phyloP scores from a whole-genome alignment of 2,329 filamentous ascomycete genomes.

The Pseudocercospora fuligena region DNA sequence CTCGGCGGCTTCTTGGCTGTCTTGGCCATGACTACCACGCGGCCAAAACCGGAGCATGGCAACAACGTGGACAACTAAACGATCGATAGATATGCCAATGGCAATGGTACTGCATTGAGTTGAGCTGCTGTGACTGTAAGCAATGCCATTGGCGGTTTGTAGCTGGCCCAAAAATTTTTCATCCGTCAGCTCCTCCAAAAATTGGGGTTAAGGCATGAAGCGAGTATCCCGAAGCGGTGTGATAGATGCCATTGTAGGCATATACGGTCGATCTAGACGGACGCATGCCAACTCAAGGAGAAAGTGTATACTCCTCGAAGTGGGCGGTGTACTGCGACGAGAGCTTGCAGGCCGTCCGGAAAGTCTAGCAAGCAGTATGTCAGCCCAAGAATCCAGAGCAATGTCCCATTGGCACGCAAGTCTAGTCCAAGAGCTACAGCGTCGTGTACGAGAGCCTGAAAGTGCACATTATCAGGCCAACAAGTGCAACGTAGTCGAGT shows the following conservation, averaged over 20 bases:
- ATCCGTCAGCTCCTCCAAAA: background rate
- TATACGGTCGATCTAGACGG: too few species aligned
- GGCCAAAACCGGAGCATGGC: constrained; percentile 1
- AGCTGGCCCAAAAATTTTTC: background rate
- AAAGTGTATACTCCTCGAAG: too few species aligned
- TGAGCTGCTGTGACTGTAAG: background rate
- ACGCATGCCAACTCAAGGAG: too few species aligned
- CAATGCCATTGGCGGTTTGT: background rate
- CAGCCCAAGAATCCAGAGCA: background rate
- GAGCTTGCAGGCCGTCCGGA: too few species aligned
- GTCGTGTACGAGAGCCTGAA: background rate
- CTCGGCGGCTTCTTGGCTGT: constrained; percentile 10
- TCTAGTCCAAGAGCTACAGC: background rate
- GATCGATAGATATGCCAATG: background rate
- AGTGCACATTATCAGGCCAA: too few species aligned
- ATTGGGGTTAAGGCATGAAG: background rate
- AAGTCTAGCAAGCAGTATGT: background rate
- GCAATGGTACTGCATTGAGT: background rate
- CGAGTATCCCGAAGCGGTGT: too few species aligned
- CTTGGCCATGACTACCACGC: constrained; percentile 1
- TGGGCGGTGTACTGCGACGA: too few species aligned
- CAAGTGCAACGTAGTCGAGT: background rate
- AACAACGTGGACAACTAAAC: background rate
- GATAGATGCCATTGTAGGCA: too few species aligned
- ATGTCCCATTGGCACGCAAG: too few species aligned